Percentiles rank a stretch among this genome's conserved stretches.
Conservation (phyloP, 371 early-diverging fungal genomes). For the Apophysomyces trapeziformis region DNA sequence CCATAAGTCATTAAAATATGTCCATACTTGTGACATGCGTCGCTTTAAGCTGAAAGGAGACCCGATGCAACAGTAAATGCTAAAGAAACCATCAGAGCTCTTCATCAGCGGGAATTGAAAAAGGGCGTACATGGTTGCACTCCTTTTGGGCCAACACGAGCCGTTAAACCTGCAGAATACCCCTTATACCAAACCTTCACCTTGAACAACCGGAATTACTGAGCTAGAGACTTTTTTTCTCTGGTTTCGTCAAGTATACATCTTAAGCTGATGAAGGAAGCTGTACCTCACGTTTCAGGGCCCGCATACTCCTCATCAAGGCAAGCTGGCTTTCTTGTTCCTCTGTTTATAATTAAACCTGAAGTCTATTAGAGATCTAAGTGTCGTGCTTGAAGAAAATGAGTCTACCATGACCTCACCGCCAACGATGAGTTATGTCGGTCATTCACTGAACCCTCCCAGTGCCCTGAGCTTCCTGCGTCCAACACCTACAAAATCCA, state of each 20-base stretch:
- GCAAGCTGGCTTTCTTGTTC: conserved; percentile 8
- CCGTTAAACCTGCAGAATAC: not conserved
- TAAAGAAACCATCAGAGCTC: no score
- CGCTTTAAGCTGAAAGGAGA: no score
- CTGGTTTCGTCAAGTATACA: conserved; percentile 7
- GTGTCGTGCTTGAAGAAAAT: conserved; percentile 46
- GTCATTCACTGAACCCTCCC: conserved; percentile 27
- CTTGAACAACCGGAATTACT: conserved; percentile 9
- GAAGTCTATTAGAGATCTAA: conserved; percentile 34
- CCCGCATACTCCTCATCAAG: conserved; percentile 30
- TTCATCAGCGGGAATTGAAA: no score
- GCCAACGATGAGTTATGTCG: conserved; percentile 24
- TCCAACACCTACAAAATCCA: conserved; percentile 16
- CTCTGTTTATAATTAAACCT: not conserved
- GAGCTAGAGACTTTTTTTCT: conserved; percentile 11
- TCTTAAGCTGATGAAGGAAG: conserved; percentile 26
- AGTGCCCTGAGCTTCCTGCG: conserved; percentile 38
- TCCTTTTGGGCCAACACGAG: conserved; percentile 5
- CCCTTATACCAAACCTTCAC: conserved; percentile 10
- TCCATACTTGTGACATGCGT: no score
- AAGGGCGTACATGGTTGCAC: no score
- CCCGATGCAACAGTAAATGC: no score
- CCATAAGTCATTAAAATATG: no score
- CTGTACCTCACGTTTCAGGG: conserved; percentile 23
- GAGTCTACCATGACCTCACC: conserved; percentile 17